Conservation (phyloP, 2,329 filamentous ascomycete genomes). For the Berkeleyomyces basicola region DNA sequence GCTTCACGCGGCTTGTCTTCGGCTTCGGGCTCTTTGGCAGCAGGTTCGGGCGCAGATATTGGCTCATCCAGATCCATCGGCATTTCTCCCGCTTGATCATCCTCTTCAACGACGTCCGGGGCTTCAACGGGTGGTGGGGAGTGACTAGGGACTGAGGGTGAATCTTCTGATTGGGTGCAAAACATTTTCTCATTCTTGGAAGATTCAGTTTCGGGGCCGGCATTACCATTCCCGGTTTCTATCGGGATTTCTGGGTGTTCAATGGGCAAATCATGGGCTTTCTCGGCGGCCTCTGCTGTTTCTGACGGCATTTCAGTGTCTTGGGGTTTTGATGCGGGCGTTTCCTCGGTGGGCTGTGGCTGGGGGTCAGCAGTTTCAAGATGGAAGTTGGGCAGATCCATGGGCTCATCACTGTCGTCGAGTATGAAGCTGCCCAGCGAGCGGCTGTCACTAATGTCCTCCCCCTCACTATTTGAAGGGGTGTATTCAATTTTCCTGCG, state of each 20-base stretch:
- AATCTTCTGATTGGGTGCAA: neutral
- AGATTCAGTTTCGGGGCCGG: neutral
- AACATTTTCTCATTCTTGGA: neutral
- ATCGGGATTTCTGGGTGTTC: neutral
- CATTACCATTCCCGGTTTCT: neutral
- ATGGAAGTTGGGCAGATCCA: neutral
- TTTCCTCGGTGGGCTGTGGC: neutral
- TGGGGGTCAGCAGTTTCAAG: neutral
- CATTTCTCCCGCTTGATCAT: conserved; percentile 13
- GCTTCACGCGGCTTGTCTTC: neutral
- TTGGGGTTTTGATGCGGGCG: neutral
- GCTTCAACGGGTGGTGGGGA: neutral
- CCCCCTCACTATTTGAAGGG: conserved; percentile 29
- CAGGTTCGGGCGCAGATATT: neutral
- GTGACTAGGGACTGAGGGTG: neutral
- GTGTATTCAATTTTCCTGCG: conserved; percentile 2
- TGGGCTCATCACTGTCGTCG: conserved; percentile 14
- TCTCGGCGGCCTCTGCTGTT: no score
- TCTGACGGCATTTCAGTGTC: neutral
- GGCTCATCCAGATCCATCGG: neutral
- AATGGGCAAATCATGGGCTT: no score
- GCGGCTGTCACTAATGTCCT: conserved; percentile 32
- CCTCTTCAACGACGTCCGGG: neutral
- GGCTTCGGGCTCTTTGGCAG: conserved; percentile 9
- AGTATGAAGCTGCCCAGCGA: conserved; percentile 36